Evolutionary conservation across 2,329 filamentous ascomycete species (phyloP).

Genomic region (Aspergillus pseudoglaucus): DNA sequence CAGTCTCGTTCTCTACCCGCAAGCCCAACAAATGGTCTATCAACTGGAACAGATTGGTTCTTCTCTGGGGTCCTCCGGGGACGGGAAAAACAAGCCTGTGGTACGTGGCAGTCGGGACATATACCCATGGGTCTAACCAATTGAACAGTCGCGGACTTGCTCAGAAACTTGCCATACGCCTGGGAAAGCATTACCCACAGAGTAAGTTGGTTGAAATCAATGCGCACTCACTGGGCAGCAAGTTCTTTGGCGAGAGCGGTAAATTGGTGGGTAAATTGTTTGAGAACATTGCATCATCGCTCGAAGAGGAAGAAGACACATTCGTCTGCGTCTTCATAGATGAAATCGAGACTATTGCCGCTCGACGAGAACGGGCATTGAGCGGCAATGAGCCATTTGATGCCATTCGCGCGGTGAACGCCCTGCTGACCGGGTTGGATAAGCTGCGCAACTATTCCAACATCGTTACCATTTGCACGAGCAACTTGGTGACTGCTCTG

Average conservation of each 20-base stretch:
- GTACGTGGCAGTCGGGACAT: constrained; percentile 3
- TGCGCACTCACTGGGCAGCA: constrained; percentile 41
- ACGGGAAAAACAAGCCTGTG: constrained; percentile 70
- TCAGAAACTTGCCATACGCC: constrained; percentile 46
- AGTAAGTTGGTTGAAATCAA: constrained; percentile 43
- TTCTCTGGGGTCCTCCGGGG: constrained; percentile 88
- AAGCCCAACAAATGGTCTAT: constrained; percentile 32
- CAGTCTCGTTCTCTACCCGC: constrained; percentile 26
- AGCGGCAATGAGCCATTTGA: constrained; percentile 40
- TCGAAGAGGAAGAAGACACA: constrained; percentile 33
- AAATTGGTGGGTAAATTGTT: constrained; percentile 42
- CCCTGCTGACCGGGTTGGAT: constrained; percentile 45
- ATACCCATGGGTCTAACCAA: neutral
- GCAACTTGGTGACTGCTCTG: constrained; percentile 41
- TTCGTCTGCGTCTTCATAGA: constrained; percentile 45
- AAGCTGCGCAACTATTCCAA: constrained; percentile 37
- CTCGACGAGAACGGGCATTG: constrained; percentile 35
- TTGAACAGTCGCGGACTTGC: constrained; percentile 35
- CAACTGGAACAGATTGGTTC: constrained; percentile 52
- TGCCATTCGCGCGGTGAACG: constrained; percentile 44
- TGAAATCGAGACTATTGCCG: constrained; percentile 46
- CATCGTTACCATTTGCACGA: constrained; percentile 46
- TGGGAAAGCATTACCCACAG: constrained; percentile 34
- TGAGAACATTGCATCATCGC: constrained; percentile 30
- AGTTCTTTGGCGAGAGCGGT: constrained; percentile 44